phyloP scores from a whole-genome alignment of 1,139 yeast species.

The Spathaspora sp. region DNA sequence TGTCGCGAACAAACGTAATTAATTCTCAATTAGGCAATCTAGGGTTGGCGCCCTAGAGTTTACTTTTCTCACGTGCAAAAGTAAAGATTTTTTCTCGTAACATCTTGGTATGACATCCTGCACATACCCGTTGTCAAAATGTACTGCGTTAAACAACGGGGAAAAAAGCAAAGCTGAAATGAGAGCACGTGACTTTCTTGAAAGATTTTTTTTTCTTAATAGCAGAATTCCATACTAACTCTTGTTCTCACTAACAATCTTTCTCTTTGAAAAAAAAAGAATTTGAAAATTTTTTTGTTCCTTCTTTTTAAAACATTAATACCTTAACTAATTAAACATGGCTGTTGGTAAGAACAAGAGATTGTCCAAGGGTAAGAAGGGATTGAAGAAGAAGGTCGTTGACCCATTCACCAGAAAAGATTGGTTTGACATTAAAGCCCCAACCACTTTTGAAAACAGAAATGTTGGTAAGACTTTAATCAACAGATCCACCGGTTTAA shows the following conservation, averaged over 20 bases:
- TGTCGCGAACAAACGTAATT: not conserved
- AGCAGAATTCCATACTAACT: too few species aligned
- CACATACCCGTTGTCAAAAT: not conserved
- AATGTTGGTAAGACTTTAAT: constrained; percentile 52
- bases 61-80: not conserved
- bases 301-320: constrained; percentile 2
- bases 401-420: constrained; percentile 55
- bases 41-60: not conserved
- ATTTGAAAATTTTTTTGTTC: constrained; percentile 8
- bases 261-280: constrained; percentile 3
- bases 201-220: not conserved
- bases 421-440: constrained; percentile 54
- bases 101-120: not conserved
- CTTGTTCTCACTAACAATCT: not conserved
- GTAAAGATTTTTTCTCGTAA: not conserved
- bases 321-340: constrained; percentile 25
- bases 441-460: constrained; percentile 52
- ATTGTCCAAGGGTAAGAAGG: constrained; percentile 54
- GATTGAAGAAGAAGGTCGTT: constrained; percentile 52
- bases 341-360: constrained; percentile 57
- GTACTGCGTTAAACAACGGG: not conserved
- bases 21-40: not conserved
- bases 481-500: constrained; percentile 53
- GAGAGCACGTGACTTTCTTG: constrained; percentile 2
- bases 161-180: not conserved